Evolutionary conservation across 441 rosid genomes (phyloP).

Genomic region (Populus hybrid): DNA sequence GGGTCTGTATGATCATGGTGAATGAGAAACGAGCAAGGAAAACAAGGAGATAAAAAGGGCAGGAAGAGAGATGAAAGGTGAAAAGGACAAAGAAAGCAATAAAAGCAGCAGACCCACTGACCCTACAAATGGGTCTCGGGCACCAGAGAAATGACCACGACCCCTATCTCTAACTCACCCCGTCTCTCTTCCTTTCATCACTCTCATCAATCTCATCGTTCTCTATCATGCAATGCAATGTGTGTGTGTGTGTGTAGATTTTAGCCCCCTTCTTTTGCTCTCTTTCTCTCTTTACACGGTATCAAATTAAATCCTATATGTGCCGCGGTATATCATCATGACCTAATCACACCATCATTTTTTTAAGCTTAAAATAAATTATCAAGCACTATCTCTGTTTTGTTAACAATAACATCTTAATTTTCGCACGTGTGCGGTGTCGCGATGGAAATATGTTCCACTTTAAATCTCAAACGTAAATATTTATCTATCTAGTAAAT

Average conservation of each 20-base stretch:
- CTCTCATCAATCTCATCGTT: constrained; percentile 19
- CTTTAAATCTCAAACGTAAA: too few relatives aligned
- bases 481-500: too few relatives aligned
- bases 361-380: background rate
- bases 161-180: background rate
- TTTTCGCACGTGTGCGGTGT: background rate
- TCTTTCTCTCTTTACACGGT: background rate
- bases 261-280: background rate
- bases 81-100: constrained; percentile 50
- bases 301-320: constrained; percentile 4
- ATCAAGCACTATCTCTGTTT: background rate
- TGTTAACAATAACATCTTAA: background rate
- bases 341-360: constrained; percentile 29
- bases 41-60: constrained; percentile 27
- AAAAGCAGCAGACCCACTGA: constrained; percentile 40
- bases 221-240: constrained; percentile 18
- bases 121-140: constrained; percentile 30
- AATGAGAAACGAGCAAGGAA: constrained; percentile 3
- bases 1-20: constrained; percentile 3
- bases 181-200: background rate
- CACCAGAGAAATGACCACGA: constrained; percentile 26
- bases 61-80: constrained; percentile 23
- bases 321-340: constrained; percentile 27
- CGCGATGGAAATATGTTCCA: too few relatives aligned
- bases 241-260: background rate